Evolutionary conservation across 768 basidiomycete genomes (phyloP), one percentile per base, ranked within the genome.

Genomic region (Calocybe indica): DNA sequence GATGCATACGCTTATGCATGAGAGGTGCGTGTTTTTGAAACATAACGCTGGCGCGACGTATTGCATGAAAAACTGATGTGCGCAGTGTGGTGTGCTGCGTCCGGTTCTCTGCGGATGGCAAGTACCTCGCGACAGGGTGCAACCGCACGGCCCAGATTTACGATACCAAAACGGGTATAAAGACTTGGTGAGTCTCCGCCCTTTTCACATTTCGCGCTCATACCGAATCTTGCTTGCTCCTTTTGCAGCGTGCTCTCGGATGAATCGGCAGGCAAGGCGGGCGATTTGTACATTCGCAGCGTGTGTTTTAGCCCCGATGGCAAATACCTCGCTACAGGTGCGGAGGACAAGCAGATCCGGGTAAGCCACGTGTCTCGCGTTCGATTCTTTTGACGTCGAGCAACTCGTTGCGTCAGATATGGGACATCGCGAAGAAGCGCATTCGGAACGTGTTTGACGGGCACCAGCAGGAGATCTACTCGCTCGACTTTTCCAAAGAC

Each of bases 141-240:
- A 98, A 98, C 66, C 77, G 95, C 88, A 91, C 92, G 0, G 92
- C 93, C 13, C 93, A 96, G 65, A 93, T 98, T 48, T 97, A 89
- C 62, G 92, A 97, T 61, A 88, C 87, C 28, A 88, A 88, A 67
- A 86, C 88, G 0, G 94, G 94, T 6, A 63, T 60, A 0, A 92
- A 90, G 68, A 85, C 85, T 30, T 92, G 87, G 93, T 92, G 54
- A 47, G 82, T 58, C 7, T 4, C 2, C 22, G 1, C 22, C 22
- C 22, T 22, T 22, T 15, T 49, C 8, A 28, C 37, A 34, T 12
- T 45, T 14, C 7, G 28, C 7, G 10, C 33, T 31, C 29, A 28
- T 13, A 43, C 12, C 9, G 6, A 5, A 11, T 43, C 13, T 35
- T 33, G 4, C 14, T 40, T 10, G 43, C 15, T 34, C 36, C 22